phyloP scores from a whole-genome alignment of 306 rosid species.

The Vicia sativa region DNA sequence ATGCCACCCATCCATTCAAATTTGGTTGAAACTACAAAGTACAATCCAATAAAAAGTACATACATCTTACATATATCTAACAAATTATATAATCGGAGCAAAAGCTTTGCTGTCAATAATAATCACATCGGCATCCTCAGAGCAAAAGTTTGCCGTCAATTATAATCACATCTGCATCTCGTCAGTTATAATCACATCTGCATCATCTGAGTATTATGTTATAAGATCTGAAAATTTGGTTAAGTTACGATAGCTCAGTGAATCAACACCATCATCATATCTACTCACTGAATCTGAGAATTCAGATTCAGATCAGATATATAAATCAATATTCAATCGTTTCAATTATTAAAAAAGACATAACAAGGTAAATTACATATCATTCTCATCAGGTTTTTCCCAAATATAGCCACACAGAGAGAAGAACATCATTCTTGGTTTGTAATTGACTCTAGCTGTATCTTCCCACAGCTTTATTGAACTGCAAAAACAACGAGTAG shows the following conservation, averaged over 20 bases:
- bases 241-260: background rate
- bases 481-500: constrained; percentile 61
- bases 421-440: constrained; percentile 6
- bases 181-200: too few relatives aligned
- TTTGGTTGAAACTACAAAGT: background rate
- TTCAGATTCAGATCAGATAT: constrained; percentile 17
- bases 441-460: constrained; percentile 67
- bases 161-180: too few relatives aligned
- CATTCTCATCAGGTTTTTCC: background rate
- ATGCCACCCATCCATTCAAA: background rate
- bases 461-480: constrained; percentile 99
- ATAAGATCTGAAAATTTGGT: constrained; percentile 35
- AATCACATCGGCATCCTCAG: too few relatives aligned
- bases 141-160: too few relatives aligned
- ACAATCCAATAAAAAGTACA: background rate
- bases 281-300: constrained; percentile 32
- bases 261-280: constrained; percentile 3
- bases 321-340: constrained; percentile 13
- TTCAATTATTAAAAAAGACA: constrained; percentile 8
- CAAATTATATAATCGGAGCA: too few relatives aligned
- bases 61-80: too few relatives aligned
- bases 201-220: too few relatives aligned
- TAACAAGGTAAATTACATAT: background rate
- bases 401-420: background rate
- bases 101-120: too few relatives aligned